Evolutionary conservation across 2,329 filamentous ascomycete species (phyloP).

Genomic region (Blastomyces parvus): DNA sequence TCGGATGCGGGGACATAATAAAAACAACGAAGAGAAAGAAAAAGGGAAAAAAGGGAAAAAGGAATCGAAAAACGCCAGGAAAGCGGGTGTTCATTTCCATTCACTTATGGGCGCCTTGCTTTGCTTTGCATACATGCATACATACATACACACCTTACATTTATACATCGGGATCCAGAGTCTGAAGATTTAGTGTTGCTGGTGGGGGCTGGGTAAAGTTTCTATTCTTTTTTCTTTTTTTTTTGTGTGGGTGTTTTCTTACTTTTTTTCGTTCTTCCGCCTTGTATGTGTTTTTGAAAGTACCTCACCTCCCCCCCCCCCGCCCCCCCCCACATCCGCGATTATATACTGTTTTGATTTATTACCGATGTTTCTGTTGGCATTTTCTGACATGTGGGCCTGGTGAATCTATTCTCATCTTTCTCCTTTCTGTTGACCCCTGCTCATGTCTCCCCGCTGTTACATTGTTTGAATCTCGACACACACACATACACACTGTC

Average conservation of each 20-base stretch:
- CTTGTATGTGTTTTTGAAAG: not conserved
- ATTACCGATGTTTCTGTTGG: not conserved
- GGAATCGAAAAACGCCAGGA: not conserved
- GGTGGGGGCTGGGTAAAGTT: not conserved
- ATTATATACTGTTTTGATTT: not conserved
- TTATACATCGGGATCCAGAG: slow-evolving; percentile 1
- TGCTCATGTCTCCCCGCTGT: not conserved
- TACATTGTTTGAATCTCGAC: not conserved
- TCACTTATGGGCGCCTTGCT: not conserved
- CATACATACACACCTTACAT: not conserved
- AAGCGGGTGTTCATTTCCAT: not conserved
- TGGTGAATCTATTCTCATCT: not conserved
- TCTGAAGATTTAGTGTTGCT: not conserved
- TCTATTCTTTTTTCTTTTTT: not conserved
- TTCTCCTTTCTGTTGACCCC: too few species aligned
- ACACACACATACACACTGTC: not conserved
- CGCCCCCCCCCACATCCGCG: not conserved
- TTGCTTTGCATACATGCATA: slow-evolving; percentile 2
- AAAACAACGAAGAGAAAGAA: not conserved
- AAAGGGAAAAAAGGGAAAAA: not conserved
- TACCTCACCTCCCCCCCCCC: too few species aligned
- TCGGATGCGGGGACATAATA: not conserved
- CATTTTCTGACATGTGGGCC: not conserved
- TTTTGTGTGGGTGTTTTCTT: not conserved
- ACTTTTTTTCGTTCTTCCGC: not conserved